These are phyloP conservation scores for Psilocybe tampanensis DNA, from an alignment of 768 basidiomycete genomes.

Conservation along the genomic window DNA sequence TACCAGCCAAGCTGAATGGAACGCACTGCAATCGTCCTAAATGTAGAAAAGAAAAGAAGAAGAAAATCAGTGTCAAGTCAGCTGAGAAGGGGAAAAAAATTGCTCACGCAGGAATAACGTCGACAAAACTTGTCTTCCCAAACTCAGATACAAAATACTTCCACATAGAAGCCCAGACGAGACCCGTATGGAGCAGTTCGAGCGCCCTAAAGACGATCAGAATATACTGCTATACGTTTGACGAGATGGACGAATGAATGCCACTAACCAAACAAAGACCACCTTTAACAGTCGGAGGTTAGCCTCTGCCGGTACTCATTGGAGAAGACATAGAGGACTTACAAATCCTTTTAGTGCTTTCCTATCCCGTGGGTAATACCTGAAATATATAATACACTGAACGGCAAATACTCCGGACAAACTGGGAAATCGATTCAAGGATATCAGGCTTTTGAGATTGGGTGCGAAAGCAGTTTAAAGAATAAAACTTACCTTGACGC, in stretches of 20 bases:
- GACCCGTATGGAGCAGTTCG: slow-evolving; percentile 7
- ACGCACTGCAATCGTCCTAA: not conserved
- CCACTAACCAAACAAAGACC: not conserved
- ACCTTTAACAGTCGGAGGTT: not conserved
- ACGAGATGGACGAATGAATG: not conserved
- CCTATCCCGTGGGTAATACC: slow-evolving; percentile 11
- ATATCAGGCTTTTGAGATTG: no score
- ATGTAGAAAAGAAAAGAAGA: not conserved
- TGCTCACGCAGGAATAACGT: slow-evolving; percentile 10
- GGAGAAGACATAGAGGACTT: not conserved
- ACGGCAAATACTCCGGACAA: slow-evolving; percentile 16
- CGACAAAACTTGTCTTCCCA: slow-evolving; percentile 7
- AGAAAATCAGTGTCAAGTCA: no score
- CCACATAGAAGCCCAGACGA: slow-evolving; percentile 13
- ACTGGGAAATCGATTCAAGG: not conserved
- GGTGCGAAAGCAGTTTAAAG: no score
- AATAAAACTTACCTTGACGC: slow-evolving; percentile 8
- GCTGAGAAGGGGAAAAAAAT: no score
- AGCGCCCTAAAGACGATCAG: slow-evolving; percentile 3
- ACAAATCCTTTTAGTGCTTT: slow-evolving; percentile 14
- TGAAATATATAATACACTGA: slow-evolving; percentile 15
- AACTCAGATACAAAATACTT: slow-evolving; percentile 11
- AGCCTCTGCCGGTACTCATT: not conserved
- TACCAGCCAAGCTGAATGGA: no score
- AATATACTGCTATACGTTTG: not conserved